These are phyloP conservation scores for Hanseniaspora pseudoguilliermondii DNA, from an alignment of 805 yeast species.

Conservation along the genomic window DNA sequence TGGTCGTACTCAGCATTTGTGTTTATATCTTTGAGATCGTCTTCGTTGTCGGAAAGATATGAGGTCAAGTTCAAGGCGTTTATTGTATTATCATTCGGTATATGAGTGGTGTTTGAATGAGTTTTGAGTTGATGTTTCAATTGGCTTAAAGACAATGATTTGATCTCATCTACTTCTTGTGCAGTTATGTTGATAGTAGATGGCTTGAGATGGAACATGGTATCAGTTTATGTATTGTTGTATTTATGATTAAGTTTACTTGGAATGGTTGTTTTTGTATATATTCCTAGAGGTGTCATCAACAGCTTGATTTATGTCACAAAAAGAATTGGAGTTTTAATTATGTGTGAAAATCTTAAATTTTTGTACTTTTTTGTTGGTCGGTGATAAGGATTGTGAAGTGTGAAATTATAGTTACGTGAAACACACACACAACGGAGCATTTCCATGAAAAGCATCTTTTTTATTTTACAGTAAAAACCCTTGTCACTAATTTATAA, in stretches of 20 bases:
- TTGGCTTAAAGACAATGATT: not conserved
- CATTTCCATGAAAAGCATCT: no score
- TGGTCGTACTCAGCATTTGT: not conserved
- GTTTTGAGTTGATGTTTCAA: not conserved
- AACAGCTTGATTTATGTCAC: not conserved
- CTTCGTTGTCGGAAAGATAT: not conserved
- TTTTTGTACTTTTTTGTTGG: not conserved
- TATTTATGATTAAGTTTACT: not conserved
- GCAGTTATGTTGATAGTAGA: slow-evolving; percentile 2
- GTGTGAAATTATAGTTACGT: no score
- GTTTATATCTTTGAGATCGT: not conserved
- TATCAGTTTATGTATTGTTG: not conserved
- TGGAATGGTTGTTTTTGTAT: not conserved
- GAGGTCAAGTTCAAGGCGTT: not conserved
- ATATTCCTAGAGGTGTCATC: not conserved
- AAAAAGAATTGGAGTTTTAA: not conserved
- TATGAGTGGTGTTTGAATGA: not conserved
- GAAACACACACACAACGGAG: no score
- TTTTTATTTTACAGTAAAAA: no score
- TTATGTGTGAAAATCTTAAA: no score
- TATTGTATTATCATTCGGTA: not conserved
- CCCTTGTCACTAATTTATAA: no score
- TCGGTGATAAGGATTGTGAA: not conserved
- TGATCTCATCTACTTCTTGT: not conserved
- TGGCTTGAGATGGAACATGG: slow-evolving; percentile 6